Base-by-base conservation (phyloP, 1,284 basidiomycete genomes). In the Chalciporus piperatoides region DNA sequence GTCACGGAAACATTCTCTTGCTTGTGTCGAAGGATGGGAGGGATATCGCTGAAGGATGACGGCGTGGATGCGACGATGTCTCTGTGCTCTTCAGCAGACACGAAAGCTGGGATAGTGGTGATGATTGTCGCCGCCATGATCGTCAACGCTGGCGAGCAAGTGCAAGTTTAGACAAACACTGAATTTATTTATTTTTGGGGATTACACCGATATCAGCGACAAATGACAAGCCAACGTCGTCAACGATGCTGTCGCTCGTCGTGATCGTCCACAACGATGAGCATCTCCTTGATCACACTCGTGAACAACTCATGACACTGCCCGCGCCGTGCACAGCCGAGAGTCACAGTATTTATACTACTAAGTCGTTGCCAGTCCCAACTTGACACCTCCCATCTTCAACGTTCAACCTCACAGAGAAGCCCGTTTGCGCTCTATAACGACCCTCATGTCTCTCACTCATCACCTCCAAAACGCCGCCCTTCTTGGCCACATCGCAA, bases 1-100 rank as follows among this genome's bases (percentile, higher is more conserved):
- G 72, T 64, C 35, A 90, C 71, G 4, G 79, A 73, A 32, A 92
- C 86, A 59, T 80, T 75, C 6, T 82, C 77, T 61, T 92, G 79
- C 58, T 79, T 77, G 71, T 88, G 84, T 53, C 81, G 77, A 45
- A 94, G 72, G 48, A 93, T 75, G 0, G 92, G 83, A 0, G 86
- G 90, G 49, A 95, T 92, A 59, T 86, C 83, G 51, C 70, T 74
- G 69, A 96, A 95, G 1, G 86, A 89, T 0, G 76, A 64, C 0
- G 93, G 93, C 0, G 93, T 96, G 0, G 86, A 82, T 10, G 78
- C 79, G 8, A 86, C 78, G 30, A 91, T 66, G 9, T 69, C 63
- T 28, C 69, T 70, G 68, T 92, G 86, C 58, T 91, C 83, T 43
- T 90, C 88, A 8, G 73, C 76, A 2, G 86, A 79, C 41, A 86